Evolutionary conservation across 495 filamentous ascomycete species (phyloP), one percentile per base, ranked within the genome.

Genomic region (Xylaria sp.): DNA sequence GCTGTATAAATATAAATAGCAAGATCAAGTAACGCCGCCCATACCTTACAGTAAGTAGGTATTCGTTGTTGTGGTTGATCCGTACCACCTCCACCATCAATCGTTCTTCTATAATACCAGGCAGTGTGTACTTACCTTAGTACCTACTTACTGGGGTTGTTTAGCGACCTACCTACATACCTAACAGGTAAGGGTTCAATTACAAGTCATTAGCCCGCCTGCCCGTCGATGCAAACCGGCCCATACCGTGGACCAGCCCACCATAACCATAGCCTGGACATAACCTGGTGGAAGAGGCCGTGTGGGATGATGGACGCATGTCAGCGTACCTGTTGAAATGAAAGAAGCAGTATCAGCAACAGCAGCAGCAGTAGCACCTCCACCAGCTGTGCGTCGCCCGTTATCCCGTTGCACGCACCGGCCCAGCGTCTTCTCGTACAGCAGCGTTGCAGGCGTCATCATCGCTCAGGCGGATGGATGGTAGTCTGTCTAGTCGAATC

Each of bases 181-280:
- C 59, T 61, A 61, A 29, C 24, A 3, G 19, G 8, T 26, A 17
- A 65, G 37, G 41, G 29, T 21, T 48, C 44, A 52, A 26, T 65
- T 65, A 50, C 62, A 55, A 67, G 64, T 67, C 64, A 67, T 67
- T 67, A 41, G 48, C 48, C 64, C 35, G 64, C 31, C 33, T 40
- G 8, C 33, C 64, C 48, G 64, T 67, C 35, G 64, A 55, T 67
- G 48, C 46, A 67, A 67, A 55, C n/a, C 64, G 64, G 64, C 31
- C 64, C 33, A 41, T 55, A 55, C 46, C 64, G 48, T 67, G 48
- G 48, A 55, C 48, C 64, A 67, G 48, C 48, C 64, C 64, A 67
- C 64, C 61, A 64, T 31, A n/a, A 21, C 19, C n/a, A n/a, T n/a
- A n/a, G n/a, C n/a, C n/a, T n/a, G n/a, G n/a, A n/a, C n/a, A n/a